Evolutionary conservation across 176 grass and related monocot species (phyloP), one percentile per base, ranked within the genome.

Genomic region (Tillandsia fasciculata): DNA sequence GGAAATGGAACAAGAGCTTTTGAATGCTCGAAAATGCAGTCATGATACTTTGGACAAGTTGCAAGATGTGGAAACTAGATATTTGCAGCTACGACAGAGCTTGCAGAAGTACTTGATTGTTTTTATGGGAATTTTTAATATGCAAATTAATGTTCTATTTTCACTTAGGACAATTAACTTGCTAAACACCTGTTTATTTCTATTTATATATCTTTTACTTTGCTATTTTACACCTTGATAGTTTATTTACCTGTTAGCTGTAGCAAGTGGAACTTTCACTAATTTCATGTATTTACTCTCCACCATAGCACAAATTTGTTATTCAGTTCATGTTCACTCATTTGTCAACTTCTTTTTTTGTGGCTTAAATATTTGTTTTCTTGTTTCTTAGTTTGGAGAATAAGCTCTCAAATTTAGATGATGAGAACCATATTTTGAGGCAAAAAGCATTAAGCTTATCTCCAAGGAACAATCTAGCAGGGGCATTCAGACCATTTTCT

Each of bases 391-490:
- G 91, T 69, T 96, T 96, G 67, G 91, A 96, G 77, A 74, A 80
- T 66, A 96, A 96, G 72, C 83, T 87, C 28, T 81, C 84, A 71
- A 96, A 80, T 83, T 81, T 96, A 67, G 82, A 96, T 81, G 84
- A 90, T 84, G 87, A 96, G 59, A 96, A 96, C 72, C 91, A 87
- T 49, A 70, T 96, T 85, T 75, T 96, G 66, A 96, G 87, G 69
- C 87, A 96, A 86, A 90, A 80, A 70, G 82, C 91, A 71, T 83
- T 85, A 70, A 80, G 72, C 64, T 74, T 96, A 79, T 87, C 87
- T 85, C 91, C 87, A 18, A 85, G 85, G 65, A 82, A 87, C 70
- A 79, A 54, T 65, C 68, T 73, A 74, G 76, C 79, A 74, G 77
- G 51, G 82, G 81, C 73, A 76, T 64, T 69, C 71, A 72, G 78